Evolutionary conservation across 1,284 basidiomycete genomes (phyloP).

Genomic region (Microbotryum silenes-acaulis): DNA sequence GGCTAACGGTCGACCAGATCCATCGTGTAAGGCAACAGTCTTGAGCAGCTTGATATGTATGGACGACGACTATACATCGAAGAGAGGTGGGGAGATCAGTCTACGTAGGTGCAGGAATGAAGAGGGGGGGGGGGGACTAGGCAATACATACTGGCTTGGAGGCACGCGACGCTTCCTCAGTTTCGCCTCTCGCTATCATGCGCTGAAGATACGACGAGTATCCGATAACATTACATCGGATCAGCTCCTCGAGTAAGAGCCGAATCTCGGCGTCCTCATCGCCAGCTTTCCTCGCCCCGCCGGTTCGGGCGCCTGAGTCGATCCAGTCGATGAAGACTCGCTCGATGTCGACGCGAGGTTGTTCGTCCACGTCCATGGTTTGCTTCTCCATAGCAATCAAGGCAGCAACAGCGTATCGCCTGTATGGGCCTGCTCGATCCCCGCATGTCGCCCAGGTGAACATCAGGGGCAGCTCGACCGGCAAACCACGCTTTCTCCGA

Average conservation of each 20-base stretch:
- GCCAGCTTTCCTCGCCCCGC: not conserved
- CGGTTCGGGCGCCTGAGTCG: not conserved
- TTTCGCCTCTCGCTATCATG: conserved; percentile 32
- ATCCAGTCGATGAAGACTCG: conserved; percentile 9
- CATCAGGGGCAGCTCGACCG: conserved; percentile 15
- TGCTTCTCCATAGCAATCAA: conserved; percentile 22
- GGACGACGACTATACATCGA: not conserved
- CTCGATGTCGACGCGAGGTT: conserved; percentile 4
- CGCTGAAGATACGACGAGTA: conserved; percentile 28
- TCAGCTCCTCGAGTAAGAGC: conserved; percentile 17
- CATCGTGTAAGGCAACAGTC: conserved; percentile 9
- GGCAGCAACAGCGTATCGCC: conserved; percentile 18
- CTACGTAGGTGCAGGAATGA: not conserved
- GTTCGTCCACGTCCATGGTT: not conserved
- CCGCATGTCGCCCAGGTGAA: conserved; percentile 25
- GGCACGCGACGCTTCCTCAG: not conserved
- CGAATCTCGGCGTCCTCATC: conserved; percentile 4
- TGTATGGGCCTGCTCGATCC: conserved; percentile 11
- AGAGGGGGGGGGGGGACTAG: too few species aligned
- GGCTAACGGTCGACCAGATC: not conserved
- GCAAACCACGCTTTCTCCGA: not conserved
- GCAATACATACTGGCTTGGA: too few species aligned
- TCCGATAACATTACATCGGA: conserved; percentile 18
- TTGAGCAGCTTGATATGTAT: conserved; percentile 22
- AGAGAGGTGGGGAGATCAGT: not conserved